A percentile compares a stretch with the other conserved stretches of the same genome.
These are phyloP conservation scores for Isatis lusitanica DNA, from an alignment of 441 rosid species.

Conservation along the genomic window DNA sequence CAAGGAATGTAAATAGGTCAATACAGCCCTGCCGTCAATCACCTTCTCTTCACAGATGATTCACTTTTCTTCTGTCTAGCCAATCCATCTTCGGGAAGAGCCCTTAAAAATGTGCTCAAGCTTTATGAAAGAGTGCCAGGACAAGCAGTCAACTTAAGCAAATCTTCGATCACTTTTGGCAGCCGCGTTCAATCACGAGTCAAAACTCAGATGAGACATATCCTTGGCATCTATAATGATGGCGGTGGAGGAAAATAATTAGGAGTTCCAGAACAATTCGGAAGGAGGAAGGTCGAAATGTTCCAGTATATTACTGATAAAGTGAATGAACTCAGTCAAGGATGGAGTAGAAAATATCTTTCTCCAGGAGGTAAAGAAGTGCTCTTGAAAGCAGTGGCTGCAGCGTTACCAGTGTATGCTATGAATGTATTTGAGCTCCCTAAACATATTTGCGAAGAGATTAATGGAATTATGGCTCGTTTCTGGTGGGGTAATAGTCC, in stretches of 20 bases:
- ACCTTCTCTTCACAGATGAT: too few species aligned
- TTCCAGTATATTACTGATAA: not conserved
- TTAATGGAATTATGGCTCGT: not conserved
- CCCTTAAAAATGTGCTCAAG: too few species aligned
- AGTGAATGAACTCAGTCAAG: not conserved
- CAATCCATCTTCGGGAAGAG: too few species aligned
- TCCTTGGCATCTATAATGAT: not conserved
- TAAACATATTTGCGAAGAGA: not conserved
- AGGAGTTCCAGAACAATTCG: not conserved
- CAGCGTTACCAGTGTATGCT: not conserved
- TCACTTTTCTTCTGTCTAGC: too few species aligned
- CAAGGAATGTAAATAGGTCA: too few species aligned
- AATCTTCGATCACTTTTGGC: not conserved
- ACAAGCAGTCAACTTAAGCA: not conserved
- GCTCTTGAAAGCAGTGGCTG: not conserved
- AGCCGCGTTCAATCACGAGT: not conserved
- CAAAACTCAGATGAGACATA: not conserved
- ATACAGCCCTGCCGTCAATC: too few species aligned
- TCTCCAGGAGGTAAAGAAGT: not conserved
- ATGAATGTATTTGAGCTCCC: not conserved
- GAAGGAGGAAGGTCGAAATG: not conserved
- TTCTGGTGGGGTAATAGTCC: not conserved
- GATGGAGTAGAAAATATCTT: not conserved
- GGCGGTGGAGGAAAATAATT: not conserved
- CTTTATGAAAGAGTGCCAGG: too few species aligned